Evolutionary conservation across 805 yeast genomes (phyloP).

Genomic region (Myxozyma kluyveri): DNA sequence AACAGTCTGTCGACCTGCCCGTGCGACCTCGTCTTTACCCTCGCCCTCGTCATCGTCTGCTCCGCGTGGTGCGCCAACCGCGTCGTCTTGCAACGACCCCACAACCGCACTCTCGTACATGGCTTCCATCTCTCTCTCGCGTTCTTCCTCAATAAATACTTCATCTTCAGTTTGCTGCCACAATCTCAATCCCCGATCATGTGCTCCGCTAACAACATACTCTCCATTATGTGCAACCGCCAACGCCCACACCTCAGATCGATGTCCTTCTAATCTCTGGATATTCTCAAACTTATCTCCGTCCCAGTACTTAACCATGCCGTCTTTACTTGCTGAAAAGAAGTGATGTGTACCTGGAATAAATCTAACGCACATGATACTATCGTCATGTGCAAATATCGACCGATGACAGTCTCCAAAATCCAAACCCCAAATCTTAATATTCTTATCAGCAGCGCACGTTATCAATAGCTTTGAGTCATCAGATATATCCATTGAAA

Average conservation of each 20-base stretch:
- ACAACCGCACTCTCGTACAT: constrained; percentile 78
- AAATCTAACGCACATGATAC: constrained; percentile 84
- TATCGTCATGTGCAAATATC: constrained; percentile 93
- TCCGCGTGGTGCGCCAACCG: constrained; percentile 32
- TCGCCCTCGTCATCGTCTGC: constrained; percentile 41
- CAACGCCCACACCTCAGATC: constrained; percentile 89
- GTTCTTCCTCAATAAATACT: constrained; percentile 94
- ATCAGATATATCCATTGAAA: constrained; percentile 83
- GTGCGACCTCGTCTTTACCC: constrained; percentile 34
- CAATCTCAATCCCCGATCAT: constrained; percentile 88
- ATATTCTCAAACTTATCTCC: constrained; percentile 95
- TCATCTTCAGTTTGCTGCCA: constrained; percentile 94
- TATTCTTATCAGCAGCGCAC: constrained; percentile 95
- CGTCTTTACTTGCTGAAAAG: constrained; percentile 87
- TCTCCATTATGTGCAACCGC: constrained; percentile 69
- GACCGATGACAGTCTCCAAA: constrained; percentile 99
- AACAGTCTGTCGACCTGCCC: constrained; percentile 60
- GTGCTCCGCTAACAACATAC: constrained; percentile 77
- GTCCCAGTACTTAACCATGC: constrained; percentile 92
- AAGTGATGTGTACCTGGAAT: constrained; percentile 84
- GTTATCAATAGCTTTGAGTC: constrained; percentile 88
- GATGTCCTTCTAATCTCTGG: constrained; percentile 83
- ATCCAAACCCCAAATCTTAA: constrained; percentile 97
- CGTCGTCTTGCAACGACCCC: constrained; percentile 62
- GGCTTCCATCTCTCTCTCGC: constrained; percentile 94